Evolutionary conservation across 495 filamentous ascomycete species (phyloP).

Genomic region (Hypoxylon fragiforme): DNA sequence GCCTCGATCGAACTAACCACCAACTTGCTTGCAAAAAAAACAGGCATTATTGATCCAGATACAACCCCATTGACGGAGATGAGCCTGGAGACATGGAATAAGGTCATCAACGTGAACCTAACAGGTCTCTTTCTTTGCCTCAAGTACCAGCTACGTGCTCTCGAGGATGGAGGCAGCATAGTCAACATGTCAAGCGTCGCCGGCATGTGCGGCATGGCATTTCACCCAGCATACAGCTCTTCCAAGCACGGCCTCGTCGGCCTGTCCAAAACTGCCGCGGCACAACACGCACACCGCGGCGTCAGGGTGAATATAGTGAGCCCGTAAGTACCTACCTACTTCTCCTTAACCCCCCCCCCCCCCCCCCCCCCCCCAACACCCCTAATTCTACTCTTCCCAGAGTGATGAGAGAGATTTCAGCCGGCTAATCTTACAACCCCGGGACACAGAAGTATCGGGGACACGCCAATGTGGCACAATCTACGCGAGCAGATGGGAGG

Average conservation of each 20-base stretch:
- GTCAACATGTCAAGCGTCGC: slow-evolving; percentile 57
- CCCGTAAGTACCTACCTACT: slow-evolving; percentile 44
- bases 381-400: no score
- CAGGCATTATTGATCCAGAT: slow-evolving; percentile 24
- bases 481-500: slow-evolving; percentile 34
- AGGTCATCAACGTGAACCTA: slow-evolving; percentile 26
- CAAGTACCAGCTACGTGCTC: slow-evolving; percentile 45
- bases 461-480: slow-evolving; percentile 49
- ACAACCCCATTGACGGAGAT: slow-evolving; percentile 11
- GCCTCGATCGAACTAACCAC: background rate
- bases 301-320: slow-evolving; percentile 60
- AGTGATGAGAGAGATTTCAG: no score
- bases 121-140: slow-evolving; percentile 29
- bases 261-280: slow-evolving; percentile 54
- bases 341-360: no score
- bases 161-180: slow-evolving; percentile 48
- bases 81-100: slow-evolving; percentile 19
- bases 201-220: slow-evolving; percentile 47
- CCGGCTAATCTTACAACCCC: background rate
- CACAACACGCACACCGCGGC: slow-evolving; percentile 49
- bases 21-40: background rate
- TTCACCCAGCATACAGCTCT: slow-evolving; percentile 51
- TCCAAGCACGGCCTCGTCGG: slow-evolving; percentile 61
- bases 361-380: no score
- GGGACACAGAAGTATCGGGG: slow-evolving; percentile 1